Evolutionary conservation across 2,329 filamentous ascomycete genomes (phyloP).

Genomic region (Sphaerulina populicola): DNA sequence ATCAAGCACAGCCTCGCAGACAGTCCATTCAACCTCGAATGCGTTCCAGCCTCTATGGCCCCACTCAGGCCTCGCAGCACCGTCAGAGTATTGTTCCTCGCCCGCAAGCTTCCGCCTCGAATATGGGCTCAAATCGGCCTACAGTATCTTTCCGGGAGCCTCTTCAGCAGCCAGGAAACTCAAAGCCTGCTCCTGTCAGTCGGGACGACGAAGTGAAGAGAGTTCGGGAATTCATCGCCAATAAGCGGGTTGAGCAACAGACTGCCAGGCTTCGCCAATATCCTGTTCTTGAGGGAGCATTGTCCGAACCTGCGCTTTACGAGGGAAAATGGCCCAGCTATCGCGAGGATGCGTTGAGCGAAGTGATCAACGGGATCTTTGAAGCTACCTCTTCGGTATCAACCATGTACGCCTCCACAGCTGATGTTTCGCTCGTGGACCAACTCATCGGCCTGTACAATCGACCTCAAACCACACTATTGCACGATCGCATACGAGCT

Average conservation of each 20-base stretch:
- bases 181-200: neutral
- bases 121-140: neutral
- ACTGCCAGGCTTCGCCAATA: slow-evolving; percentile 33
- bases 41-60: slow-evolving; percentile 10
- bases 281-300: slow-evolving; percentile 47
- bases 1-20: neutral
- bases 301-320: slow-evolving; percentile 51
- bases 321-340: slow-evolving; percentile 56
- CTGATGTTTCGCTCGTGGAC: slow-evolving; percentile 35
- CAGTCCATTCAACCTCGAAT: neutral
- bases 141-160: neutral
- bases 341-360: slow-evolving; percentile 54
- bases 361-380: slow-evolving; percentile 52
- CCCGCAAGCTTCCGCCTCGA: neutral
- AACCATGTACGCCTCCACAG: neutral
- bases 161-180: neutral
- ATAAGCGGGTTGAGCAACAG: slow-evolving; percentile 13
- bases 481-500: slow-evolving; percentile 52
- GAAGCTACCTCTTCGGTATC: slow-evolving; percentile 31
- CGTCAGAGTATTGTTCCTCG: slow-evolving; percentile 17
- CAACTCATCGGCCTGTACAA: slow-evolving; percentile 49
- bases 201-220: slow-evolving; percentile 7
- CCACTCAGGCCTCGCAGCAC: slow-evolving; percentile 23
- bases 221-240: slow-evolving; percentile 15
- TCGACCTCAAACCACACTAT: slow-evolving; percentile 40